A percentile compares a stretch with the other conserved stretches of the same genome.
phyloP scores from a whole-genome alignment of 2,329 filamentous ascomycete genomes.

The Colletotrichum cordylinicola region DNA sequence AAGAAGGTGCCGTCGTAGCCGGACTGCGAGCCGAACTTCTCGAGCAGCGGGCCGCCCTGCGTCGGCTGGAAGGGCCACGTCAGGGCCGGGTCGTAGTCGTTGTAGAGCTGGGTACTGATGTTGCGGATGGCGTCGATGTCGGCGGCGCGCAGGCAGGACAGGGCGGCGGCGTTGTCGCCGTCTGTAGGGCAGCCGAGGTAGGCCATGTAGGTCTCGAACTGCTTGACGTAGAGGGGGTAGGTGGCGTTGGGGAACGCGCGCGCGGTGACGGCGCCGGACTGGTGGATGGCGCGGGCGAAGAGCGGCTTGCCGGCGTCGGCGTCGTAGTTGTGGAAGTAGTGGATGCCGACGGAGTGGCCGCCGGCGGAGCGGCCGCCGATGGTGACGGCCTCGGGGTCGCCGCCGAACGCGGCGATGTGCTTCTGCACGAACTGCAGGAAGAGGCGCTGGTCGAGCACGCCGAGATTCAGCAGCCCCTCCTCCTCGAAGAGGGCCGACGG shows the following conservation, averaged over 20 bases:
- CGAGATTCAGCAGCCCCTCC: conserved; percentile 63
- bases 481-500: conserved; percentile 59
- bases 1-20: conserved; percentile 42
- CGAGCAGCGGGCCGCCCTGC: conserved; percentile 48
- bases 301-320: conserved; percentile 64
- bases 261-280: conserved; percentile 57
- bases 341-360: conserved; percentile 66
- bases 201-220: conserved; percentile 58
- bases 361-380: conserved; percentile 69
- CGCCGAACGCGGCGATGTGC: conserved; percentile 70
- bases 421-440: conserved; percentile 68
- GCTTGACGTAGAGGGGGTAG: conserved; percentile 51
- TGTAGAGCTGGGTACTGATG: conserved; percentile 61
- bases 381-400: conserved; percentile 68
- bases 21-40: conserved; percentile 49
- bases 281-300: conserved; percentile 72
- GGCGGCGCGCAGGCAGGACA: conserved; percentile 58
- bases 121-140: conserved; percentile 61
- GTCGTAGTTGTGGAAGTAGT: conserved; percentile 66
- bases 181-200: conserved; percentile 58
- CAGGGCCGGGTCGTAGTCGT: conserved; percentile 61
- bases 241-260: conserved; percentile 26
- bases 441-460: conserved; percentile 64
- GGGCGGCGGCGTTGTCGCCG: conserved; percentile 52
- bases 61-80: conserved; percentile 60